These are phyloP conservation scores for Sclerospora graminicola DNA, from an alignment of 352 stramenopile species.

Conservation along the genomic window DNA sequence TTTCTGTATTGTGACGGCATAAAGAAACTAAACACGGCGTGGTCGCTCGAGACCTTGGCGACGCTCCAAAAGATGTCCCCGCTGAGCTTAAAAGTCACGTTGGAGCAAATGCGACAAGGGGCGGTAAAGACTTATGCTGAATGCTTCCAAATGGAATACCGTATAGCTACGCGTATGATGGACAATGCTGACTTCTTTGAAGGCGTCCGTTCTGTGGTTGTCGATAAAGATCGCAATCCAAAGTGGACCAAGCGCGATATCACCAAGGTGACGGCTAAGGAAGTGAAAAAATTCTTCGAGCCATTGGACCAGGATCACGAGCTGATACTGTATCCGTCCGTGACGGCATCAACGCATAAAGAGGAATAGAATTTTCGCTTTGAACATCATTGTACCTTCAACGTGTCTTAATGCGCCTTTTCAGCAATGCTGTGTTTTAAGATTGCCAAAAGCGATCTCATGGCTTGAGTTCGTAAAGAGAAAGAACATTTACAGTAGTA, in stretches of 20 bases:
- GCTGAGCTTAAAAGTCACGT: conserved; percentile 90
- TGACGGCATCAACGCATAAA: conserved; percentile 20
- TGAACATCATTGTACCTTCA: conserved; percentile 14
- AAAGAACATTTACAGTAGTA: too few species aligned
- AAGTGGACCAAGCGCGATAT: conserved; percentile 80
- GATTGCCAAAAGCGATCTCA: too few species aligned
- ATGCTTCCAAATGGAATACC: conserved; percentile 94
- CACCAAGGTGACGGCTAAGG: conserved; percentile 42
- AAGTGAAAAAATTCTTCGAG: conserved; percentile 78
- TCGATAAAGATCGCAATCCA: conserved; percentile 93
- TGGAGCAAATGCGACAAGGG: conserved; percentile 89
- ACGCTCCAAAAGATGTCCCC: conserved; percentile 88
- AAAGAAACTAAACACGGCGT: conserved; percentile 55
- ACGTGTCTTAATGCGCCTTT: too few species aligned
- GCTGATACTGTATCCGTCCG: conserved; percentile 56
- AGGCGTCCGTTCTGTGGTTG: conserved; percentile 91
- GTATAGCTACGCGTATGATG: conserved; percentile 75
- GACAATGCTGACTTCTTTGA: conserved; percentile 94
- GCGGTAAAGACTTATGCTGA: conserved; percentile 74
- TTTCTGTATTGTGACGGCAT: conserved; percentile 6
- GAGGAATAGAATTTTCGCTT: conserved; percentile 21
- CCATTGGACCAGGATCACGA: conserved; percentile 67
- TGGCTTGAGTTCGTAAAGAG: too few species aligned
- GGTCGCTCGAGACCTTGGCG: conserved; percentile 65
- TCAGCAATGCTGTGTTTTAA: too few species aligned